Evolutionary conservation across 805 yeast genomes (phyloP), one percentile per base, ranked within the genome.

Genomic region (Barnettozyma californica): DNA sequence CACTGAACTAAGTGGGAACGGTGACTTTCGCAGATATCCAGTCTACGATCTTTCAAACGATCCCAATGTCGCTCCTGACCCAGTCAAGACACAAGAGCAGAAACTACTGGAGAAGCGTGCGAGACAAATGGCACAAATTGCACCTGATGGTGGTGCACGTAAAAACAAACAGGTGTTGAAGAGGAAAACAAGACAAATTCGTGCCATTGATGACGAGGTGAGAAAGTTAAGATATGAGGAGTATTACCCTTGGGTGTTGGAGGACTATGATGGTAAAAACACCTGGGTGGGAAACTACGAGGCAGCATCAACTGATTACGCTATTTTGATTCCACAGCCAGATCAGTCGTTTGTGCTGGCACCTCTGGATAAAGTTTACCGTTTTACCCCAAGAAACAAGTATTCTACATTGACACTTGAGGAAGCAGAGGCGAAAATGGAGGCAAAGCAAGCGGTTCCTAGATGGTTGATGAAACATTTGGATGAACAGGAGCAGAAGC

Each of bases 171-270:
- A 76, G 64, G 78, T 50, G 69, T 45, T 83, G 61, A 85, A 84
- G 63, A 78, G 87, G 55, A 90, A 90, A 64, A 90, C 97, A 2
- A 78, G 91, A 59, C 96, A 91, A 65, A 80, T 89, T 18, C 82
- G 78, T 56, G 78, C 84, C 25, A 80, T 88, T 63, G 89, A 89
- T 60, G 98, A 91, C 58, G 79, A 79, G 9, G 91, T 88, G 52
- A 77, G 92, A 53, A 84, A 81, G 61, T 71, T 94, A 53, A 76
- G 98, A 62, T 94, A 92, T 63, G 99, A 94, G 68, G 99, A 94
- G 68, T 88, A 84, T 65, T 92, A 87, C 60, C 99, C 99, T 0
- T 94, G 99, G 99, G 96, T 94, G 16, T 71, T 94, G 75, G 99
- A 94, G 69, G 99, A 94, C 68, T 92, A 87, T 65, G 97, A 90